These are phyloP conservation scores for Sporothrix pseudoabietina DNA, from an alignment of 2,329 filamentous ascomycete species.

Conservation along the genomic window DNA sequence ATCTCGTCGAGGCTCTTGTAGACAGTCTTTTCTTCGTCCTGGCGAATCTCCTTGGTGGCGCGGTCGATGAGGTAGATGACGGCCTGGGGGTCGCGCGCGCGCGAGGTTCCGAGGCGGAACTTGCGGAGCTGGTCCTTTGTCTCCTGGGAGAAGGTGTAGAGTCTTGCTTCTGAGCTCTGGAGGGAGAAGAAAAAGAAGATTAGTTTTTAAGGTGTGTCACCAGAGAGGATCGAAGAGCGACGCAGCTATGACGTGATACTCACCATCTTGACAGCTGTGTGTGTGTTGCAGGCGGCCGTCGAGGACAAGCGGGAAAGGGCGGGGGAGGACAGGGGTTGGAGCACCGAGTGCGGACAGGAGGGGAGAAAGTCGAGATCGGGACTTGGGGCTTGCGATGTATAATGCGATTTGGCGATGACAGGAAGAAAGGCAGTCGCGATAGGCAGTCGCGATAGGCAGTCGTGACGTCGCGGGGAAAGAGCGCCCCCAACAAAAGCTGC, in stretches of 20 bases:
- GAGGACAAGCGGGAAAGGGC: background rate
- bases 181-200: no score
- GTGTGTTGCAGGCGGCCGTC: background rate
- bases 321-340: background rate
- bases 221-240: background rate
- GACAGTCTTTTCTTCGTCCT: constrained; percentile 72
- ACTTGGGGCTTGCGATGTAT: background rate
- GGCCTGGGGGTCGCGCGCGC: constrained; percentile 83
- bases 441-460: background rate
- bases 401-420: background rate
- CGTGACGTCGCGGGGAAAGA: background rate
- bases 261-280: constrained; percentile 1
- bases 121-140: constrained; percentile 90
- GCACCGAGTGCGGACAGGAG: background rate
- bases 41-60: constrained; percentile 83
- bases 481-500: background rate
- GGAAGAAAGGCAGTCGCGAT: background rate
- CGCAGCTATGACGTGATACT: background rate
- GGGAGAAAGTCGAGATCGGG: background rate
- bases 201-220: background rate
- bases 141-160: constrained; percentile 91
- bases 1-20: constrained; percentile 82
- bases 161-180: constrained; percentile 75
- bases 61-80: constrained; percentile 94
- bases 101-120: constrained; percentile 88